phyloP scores from a whole-genome alignment of 345 rosid species.

The Draba incana region DNA sequence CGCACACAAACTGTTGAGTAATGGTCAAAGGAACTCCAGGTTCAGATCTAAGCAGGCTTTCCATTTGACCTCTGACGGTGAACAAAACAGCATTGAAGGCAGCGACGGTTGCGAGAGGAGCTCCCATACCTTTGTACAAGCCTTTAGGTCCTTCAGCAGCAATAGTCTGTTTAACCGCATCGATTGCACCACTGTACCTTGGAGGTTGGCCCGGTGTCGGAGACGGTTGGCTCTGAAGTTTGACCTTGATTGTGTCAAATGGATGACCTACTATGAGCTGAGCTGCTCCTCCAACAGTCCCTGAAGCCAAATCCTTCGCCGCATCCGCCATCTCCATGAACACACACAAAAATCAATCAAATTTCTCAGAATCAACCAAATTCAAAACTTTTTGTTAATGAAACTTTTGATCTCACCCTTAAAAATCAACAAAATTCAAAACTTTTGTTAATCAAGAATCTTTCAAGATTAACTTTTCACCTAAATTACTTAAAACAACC shows the following conservation, averaged over 20 bases:
- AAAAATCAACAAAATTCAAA: constrained; percentile 10
- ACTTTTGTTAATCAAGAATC: no score
- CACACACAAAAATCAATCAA: neutral
- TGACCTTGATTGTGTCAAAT: constrained; percentile 97
- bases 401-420: neutral
- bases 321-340: constrained; percentile 77
- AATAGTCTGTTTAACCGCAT: constrained; percentile 84
- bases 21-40: constrained; percentile 80
- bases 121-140: constrained; percentile 98
- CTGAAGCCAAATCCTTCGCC: constrained; percentile 83
- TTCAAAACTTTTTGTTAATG: neutral
- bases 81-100: constrained; percentile 96
- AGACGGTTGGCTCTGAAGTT: constrained; percentile 96
- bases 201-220: constrained; percentile 81
- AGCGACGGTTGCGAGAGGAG: constrained; percentile 98
- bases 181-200: constrained; percentile 77
- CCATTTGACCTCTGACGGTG: constrained; percentile 95
- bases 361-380: neutral
- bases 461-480: neutral
- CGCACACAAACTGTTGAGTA: constrained; percentile 77
- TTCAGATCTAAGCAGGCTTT: constrained; percentile 76
- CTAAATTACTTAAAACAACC: neutral
- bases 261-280: constrained; percentile 92
- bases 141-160: constrained; percentile 95
- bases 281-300: constrained; percentile 96